Base-by-base conservation (phyloP, 176 grass and related monocot genomes). In the Triticum monococcum region DNA sequence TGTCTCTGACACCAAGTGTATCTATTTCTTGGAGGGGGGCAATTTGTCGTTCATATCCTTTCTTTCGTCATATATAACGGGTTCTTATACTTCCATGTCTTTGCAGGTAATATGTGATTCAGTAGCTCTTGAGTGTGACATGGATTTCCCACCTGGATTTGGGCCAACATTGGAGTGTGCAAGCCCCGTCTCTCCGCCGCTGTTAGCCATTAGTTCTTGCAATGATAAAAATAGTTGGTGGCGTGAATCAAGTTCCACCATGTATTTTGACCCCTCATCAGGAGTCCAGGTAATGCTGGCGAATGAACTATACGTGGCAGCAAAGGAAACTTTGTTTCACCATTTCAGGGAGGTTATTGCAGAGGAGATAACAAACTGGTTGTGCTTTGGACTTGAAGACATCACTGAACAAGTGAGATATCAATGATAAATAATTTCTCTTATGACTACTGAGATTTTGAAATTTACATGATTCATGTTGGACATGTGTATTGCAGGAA, bases 141-240 rank as follows among this genome's bases (percentile, higher is more conserved):
- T 86, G 62, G 88, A 94, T 73, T 83, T 92, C 43, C 93, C 93
- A 64, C 96, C 96, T 41, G 96, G 96, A 83, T 98, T 98, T 91
- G 93, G 83, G 89, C 86, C 88, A 72, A 67, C 54, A 38, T 26
- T 1, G 38, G 85, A 77, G 64, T 76, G 46, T 90, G 17, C 73
- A 77, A 52, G 22, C 40, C 71, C 73, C 64, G 75, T 77, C 48
- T 83, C 86, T 77, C 41, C 40, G 45, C 80, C 78, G 35, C 31
- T 43, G 64, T 68, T 84, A 76, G 85, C 36, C 26, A 28, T 75
- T 31, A 35, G 50, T 64, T 69, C 57, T 76, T 52, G 79, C 23
- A 38, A 26, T 37, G 36, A 41, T 12, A 86, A 87, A 79, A 69
- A 78, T 79, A 74, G 85, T 63, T 62, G 65, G 46, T 76, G 46